Evolutionary conservation across 345 rosid genomes (phyloP), one percentile per base, ranked within the genome.

Genomic region (Noccaea bulbosa): DNA sequence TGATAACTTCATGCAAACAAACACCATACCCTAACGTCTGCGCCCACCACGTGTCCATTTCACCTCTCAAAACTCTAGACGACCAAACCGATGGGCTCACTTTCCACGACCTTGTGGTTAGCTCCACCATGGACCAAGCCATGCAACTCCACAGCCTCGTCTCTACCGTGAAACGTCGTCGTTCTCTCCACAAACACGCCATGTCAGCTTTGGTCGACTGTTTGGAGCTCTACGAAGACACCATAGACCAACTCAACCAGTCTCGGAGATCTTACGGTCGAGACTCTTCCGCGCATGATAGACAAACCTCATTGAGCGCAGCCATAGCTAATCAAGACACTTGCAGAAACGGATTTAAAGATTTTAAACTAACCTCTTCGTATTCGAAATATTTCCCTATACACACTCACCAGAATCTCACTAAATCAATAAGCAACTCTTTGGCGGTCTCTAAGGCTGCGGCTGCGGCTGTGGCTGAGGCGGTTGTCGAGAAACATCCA

Each of bases 291-390:
- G 30, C 16, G 14, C 69, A 44, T 11, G 90, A 93, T 34, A 70
- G 86, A 37, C 88, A 82, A 67, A 90, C 93, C 0, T 87, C 89
- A 83, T 65, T 93, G 61, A 93, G 97, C 70, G 98, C 93, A 5
- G 78, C 96, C 0, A 73, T 80, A 39, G 83, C 98, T 38, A 90
- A 87, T 51, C 88, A 86, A 43, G 82, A 83, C 44, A 88, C 96
- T 0, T 93, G 98, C 79, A 67, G 64, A 77, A 86, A 83, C 60
- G 97, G 97, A 7, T 88, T 93, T 61, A 55, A 40, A 17, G 98
- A 93, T 41, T 81, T 84, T n/a, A 77, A 87, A 22, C 47, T 75
- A 48, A 69, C 82, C 34, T 53, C 70, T 40, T 68, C 84, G 39
- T 37, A 76, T 50, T 64, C 88, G 8, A 57, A 82, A 62, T 73